A percentile compares a stretch with the other conserved stretches of the same genome.
Evolutionary conservation across 208 protist species (phyloP).

Genomic region (Willaertia magna): DNA sequence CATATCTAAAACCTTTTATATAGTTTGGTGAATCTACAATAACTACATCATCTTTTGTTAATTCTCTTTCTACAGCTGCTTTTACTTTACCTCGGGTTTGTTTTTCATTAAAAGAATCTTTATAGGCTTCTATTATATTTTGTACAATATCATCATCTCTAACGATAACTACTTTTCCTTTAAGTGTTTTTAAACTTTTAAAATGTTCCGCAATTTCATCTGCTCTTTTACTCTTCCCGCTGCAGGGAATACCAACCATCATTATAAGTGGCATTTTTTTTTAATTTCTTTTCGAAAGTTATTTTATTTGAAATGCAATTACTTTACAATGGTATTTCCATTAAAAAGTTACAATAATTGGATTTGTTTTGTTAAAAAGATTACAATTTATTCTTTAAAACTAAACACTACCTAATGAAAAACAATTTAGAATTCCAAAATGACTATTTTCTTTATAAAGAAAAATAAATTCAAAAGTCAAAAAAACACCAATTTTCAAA

Average conservation of each 20-base stretch:
- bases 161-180: background rate
- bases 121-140: background rate
- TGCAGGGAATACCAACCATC: background rate
- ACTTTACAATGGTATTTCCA: too few relatives aligned
- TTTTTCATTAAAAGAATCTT: slow-evolving; percentile 9
- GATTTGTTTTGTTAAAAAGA: too few relatives aligned
- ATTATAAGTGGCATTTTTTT: slow-evolving; percentile 13
- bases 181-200: background rate
- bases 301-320: too few relatives aligned
- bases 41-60: background rate
- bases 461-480: too few relatives aligned
- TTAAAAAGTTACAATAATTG: too few relatives aligned
- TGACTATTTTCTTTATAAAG: too few relatives aligned
- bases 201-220: background rate
- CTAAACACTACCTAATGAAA: too few relatives aligned
- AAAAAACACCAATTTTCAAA: too few relatives aligned
- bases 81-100: slow-evolving; percentile 9
- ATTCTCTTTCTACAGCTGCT: background rate
- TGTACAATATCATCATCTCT: background rate
- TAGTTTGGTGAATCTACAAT: slow-evolving; percentile 16
- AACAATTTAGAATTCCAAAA: too few relatives aligned
- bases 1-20: slow-evolving; percentile 18
- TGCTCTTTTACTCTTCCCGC: slow-evolving; percentile 3
- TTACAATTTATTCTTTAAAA: too few relatives aligned
- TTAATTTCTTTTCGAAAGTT: background rate